These are phyloP conservation scores for Solanum chacoense DNA, from an alignment of 305 asterid genomes.

Conservation along the genomic window DNA sequence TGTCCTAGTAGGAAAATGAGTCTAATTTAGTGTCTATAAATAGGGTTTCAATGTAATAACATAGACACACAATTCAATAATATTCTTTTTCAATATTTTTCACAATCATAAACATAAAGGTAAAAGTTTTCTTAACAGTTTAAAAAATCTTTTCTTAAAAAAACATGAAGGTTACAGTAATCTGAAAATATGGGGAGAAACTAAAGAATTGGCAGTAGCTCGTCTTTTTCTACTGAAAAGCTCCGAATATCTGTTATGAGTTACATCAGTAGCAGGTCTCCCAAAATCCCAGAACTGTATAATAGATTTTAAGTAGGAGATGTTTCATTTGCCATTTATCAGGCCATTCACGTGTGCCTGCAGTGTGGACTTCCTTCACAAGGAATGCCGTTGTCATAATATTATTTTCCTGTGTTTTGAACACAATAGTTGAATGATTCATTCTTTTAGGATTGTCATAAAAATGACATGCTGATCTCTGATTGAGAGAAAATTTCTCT, in stretches of 20 bases:
- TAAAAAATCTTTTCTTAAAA: not conserved
- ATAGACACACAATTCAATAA: not conserved
- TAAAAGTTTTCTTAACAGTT: not conserved
- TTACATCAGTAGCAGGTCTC: not conserved
- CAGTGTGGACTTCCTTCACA: not conserved
- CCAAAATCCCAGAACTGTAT: not conserved
- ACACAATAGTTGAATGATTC: not conserved
- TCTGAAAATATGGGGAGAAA: not conserved
- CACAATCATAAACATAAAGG: not conserved
- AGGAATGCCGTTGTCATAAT: not conserved
- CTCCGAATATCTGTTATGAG: not conserved
- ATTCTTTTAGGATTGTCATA: not conserved
- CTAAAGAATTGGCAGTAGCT: not conserved
- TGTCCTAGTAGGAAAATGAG: not conserved
- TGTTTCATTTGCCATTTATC: not conserved
- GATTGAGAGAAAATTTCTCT: conserved; percentile 13
- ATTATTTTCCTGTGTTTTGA: not conserved
- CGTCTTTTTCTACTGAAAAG: not conserved
- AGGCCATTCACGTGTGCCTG: not conserved
- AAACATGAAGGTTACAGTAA: not conserved
- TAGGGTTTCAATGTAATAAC: not conserved
- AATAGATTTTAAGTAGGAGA: not conserved
- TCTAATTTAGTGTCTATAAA: not conserved
- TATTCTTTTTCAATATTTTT: not conserved
- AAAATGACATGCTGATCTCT: conserved; percentile 5